phyloP scores from a whole-genome alignment of 2,329 filamentous ascomycete genomes.

The Verticillium tricorpus region DNA sequence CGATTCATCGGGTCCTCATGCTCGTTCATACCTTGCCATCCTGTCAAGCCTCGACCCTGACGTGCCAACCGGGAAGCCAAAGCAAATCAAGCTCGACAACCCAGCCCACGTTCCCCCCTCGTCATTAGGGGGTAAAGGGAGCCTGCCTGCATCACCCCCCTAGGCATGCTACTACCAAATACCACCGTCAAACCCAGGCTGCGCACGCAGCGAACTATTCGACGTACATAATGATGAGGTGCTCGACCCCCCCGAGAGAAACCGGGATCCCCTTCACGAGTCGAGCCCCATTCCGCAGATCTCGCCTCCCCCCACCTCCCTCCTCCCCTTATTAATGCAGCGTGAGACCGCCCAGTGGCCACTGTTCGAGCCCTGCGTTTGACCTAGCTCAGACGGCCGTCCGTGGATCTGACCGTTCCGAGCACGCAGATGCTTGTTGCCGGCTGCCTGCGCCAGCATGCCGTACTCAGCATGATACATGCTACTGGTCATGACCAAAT shows the following conservation, averaged over 20 bases:
- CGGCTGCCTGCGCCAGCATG: not conserved
- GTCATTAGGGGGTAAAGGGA: not conserved
- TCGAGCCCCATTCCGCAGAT: not conserved
- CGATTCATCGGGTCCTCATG: not conserved
- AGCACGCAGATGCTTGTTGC: not conserved
- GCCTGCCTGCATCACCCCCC: not conserved
- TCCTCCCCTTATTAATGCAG: not conserved
- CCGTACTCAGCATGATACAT: not conserved
- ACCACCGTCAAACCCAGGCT: too few species aligned
- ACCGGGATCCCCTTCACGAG: not conserved
- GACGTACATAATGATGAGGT: not conserved
- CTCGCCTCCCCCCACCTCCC: not conserved
- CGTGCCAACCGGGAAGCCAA: not conserved
- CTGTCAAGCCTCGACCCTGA: too few species aligned
- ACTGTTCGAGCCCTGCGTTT: not conserved
- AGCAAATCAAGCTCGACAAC: not conserved
- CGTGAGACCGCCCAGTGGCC: not conserved
- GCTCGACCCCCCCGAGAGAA: not conserved
- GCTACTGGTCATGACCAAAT: not conserved
- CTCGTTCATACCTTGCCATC: not conserved
- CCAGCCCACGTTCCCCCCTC: not conserved
- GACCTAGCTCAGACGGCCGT: not conserved
- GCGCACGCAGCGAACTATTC: not conserved
- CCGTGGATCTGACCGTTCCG: not conserved
- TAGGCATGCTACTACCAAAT: too few species aligned